Conservation (phyloP, 139 green algal genomes). For the Micromonas commoda region DNA sequence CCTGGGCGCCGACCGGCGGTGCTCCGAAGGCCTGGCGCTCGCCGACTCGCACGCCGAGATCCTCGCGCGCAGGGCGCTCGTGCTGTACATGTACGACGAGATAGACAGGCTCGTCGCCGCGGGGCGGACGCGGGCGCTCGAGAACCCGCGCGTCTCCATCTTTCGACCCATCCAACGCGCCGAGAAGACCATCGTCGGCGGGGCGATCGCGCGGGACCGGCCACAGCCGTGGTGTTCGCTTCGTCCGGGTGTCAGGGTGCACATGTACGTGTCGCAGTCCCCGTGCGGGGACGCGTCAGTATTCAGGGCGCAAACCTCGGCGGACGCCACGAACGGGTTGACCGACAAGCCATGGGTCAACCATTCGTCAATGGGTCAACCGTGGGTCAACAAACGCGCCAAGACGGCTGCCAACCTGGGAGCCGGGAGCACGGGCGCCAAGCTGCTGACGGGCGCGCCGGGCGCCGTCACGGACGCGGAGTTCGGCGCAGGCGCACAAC, state of each 20-base stretch:
- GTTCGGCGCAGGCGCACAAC: slow-evolving; percentile 35
- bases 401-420: not conserved
- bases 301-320: slow-evolving; percentile 30
- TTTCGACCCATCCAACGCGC: no score
- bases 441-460: not conserved
- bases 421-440: slow-evolving; percentile 26
- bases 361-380: no score
- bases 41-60: slow-evolving; percentile 37
- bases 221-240: slow-evolving; percentile 31
- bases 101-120: no score
- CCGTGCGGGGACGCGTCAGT: slow-evolving; percentile 81
- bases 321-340: no score
- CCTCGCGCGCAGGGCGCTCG: slow-evolving; percentile 27
- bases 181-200: no score
- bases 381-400: not conserved
- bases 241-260: slow-evolving; percentile 47
- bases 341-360: no score
- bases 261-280: slow-evolving; percentile 71
- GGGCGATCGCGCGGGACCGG: no score
- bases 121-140: no score
- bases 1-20: not conserved
- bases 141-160: no score
- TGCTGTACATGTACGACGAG: slow-evolving; percentile 16
- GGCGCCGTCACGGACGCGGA: slow-evolving; percentile 5
- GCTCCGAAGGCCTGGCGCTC: not conserved